phyloP scores from a whole-genome alignment of 1,284 basidiomycete species.

The Leccinum fuscescens region DNA sequence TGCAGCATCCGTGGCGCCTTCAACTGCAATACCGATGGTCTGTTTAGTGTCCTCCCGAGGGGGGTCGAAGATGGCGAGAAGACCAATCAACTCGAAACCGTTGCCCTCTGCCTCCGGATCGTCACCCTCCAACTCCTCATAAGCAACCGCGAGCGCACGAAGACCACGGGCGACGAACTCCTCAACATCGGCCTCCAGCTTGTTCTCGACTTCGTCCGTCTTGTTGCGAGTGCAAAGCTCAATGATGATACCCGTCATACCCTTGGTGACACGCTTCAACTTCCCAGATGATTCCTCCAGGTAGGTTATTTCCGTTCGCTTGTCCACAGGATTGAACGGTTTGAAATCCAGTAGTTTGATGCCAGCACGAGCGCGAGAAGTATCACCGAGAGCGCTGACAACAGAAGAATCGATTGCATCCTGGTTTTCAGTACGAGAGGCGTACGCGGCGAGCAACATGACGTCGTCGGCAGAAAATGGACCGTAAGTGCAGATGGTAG shows the following conservation, averaged over 20 bases:
- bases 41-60: conserved; percentile 98
- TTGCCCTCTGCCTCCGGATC: conserved; percentile 84
- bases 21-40: conserved; percentile 89
- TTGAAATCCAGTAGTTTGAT: conserved; percentile 98
- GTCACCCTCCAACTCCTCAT: conserved; percentile 86
- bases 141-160: conserved; percentile 95
- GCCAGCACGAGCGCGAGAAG: conserved; percentile 76
- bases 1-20: conserved; percentile 85
- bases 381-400: conserved; percentile 76
- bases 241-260: conserved; percentile 97
- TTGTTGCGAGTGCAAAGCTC: conserved; percentile 97
- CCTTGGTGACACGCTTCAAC: conserved; percentile 98
- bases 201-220: conserved; percentile 87
- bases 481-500: conserved; percentile 90
- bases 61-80: conserved; percentile 97
- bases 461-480: conserved; percentile 88
- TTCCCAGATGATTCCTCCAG: conserved; percentile 90
- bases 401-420: conserved; percentile 94
- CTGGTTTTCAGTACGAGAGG: conserved; percentile 97
- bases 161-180: conserved; percentile 96
- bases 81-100: conserved; percentile 96
- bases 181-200: conserved; percentile 92
- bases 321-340: conserved; percentile 99
- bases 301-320: conserved; percentile 99
- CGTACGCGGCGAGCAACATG: conserved; percentile 91